A percentile compares a stretch with the other conserved stretches of the same genome.
Evolutionary conservation across 129 eudicot species (phyloP).

Genomic region (Centella asiatica): DNA sequence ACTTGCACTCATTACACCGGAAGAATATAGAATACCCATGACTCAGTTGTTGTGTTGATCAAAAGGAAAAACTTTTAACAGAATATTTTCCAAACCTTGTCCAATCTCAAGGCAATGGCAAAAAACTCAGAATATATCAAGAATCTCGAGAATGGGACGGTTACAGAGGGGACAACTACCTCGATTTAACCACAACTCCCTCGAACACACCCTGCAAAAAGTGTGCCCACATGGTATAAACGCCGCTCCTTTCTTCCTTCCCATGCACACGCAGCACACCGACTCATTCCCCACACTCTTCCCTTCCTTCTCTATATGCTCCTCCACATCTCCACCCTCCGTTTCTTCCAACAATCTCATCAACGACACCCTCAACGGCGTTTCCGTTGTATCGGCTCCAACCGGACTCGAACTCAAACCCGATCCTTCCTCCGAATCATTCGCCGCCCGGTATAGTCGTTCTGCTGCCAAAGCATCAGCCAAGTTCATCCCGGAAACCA

Average conservation of each 20-base stretch:
- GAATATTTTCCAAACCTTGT: neutral
- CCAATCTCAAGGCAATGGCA: neutral
- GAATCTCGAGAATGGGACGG: slow-evolving; percentile 62
- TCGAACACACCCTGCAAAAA: slow-evolving; percentile 86
- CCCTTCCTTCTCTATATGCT: slow-evolving; percentile 5
- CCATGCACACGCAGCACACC: slow-evolving; percentile 97
- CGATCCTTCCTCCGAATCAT: slow-evolving; percentile 12
- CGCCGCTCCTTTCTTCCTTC: slow-evolving; percentile 89
- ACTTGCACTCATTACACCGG: no score
- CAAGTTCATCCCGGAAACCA: slow-evolving; percentile 54
- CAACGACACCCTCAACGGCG: slow-evolving; percentile 68
- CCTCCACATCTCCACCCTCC: slow-evolving; percentile 45
- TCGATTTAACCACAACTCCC: slow-evolving; percentile 83
- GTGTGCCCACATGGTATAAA: slow-evolving; percentile 94
- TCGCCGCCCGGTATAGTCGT: slow-evolving; percentile 38
- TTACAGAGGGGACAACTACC: slow-evolving; percentile 91
- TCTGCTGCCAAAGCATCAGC: slow-evolving; percentile 87
- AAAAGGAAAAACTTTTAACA: neutral
- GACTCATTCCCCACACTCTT: slow-evolving; percentile 23
- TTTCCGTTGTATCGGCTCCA: slow-evolving; percentile 20
- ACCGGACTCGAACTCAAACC: slow-evolving; percentile 8
- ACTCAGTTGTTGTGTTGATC: no score
- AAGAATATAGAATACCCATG: no score
- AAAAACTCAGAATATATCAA: slow-evolving; percentile 52
- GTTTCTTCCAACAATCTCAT: slow-evolving; percentile 69